Percentiles rank a stretch among this genome's conserved stretches.
Evolutionary conservation across 176 grass and related monocot species (phyloP).

Genomic region (Musa schizocarpa): DNA sequence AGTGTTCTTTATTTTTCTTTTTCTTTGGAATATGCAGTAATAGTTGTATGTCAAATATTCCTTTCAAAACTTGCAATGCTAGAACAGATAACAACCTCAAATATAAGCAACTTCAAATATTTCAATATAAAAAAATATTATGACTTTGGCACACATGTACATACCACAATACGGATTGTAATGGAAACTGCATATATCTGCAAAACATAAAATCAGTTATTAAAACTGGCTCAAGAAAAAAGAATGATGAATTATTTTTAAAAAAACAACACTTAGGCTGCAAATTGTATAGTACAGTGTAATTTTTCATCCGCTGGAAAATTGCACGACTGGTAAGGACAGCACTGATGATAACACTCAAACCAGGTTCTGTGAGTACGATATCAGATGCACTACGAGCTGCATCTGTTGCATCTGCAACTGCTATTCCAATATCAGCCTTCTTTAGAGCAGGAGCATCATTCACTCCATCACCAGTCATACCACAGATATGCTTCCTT

Average conservation of each 20-base stretch:
- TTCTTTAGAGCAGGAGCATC: conserved; percentile 90
- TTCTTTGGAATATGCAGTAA: no score
- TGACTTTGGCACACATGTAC: not conserved
- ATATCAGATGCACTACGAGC: conserved; percentile 86
- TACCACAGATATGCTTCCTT: conserved; percentile 82
- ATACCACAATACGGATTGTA: conserved; percentile 95
- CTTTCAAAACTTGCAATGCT: not conserved
- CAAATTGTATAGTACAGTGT: conserved; percentile 43
- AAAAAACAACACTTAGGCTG: not conserved
- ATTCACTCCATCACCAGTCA: conserved; percentile 93
- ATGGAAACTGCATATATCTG: conserved; percentile 97
- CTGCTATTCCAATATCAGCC: conserved; percentile 91
- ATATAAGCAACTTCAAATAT: not conserved
- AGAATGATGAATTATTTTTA: not conserved
- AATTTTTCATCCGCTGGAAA: conserved; percentile 95
- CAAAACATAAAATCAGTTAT: conserved; percentile 19
- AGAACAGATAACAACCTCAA: not conserved
- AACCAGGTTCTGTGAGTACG: conserved; percentile 75
- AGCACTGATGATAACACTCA: conserved; percentile 92
- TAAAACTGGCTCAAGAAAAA: not conserved
- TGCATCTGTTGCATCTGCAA: conserved; percentile 76
- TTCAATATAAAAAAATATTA: not conserved
- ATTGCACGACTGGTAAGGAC: conserved; percentile 87
- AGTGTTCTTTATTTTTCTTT: no score
- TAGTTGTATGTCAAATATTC: no score